A percentile compares a stretch with the other conserved stretches of the same genome.
phyloP scores from a whole-genome alignment of 305 asterid genomes.

The Coffea humblotiana region DNA sequence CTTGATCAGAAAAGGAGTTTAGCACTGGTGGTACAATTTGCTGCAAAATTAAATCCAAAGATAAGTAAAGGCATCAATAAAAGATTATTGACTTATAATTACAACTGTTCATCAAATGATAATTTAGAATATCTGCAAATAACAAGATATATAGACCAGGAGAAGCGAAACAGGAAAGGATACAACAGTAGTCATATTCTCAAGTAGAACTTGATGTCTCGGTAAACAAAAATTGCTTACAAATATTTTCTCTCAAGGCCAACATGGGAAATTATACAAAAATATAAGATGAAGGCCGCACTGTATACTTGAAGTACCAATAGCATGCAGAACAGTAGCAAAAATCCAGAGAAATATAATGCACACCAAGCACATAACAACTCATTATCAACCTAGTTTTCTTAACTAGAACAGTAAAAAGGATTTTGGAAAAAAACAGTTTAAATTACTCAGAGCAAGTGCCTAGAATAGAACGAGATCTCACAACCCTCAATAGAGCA shows the following conservation, averaged over 20 bases:
- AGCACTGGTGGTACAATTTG: conserved; percentile 96
- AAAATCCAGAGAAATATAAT: not conserved
- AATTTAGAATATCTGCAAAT: conserved; percentile 4
- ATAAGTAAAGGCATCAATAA: conserved; percentile 28
- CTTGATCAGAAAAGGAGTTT: conserved; percentile 90
- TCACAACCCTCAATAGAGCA: not conserved
- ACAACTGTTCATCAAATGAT: not conserved
- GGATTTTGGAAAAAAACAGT: not conserved
- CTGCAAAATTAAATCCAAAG: conserved; percentile 43
- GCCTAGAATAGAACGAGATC: not conserved
- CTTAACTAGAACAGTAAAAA: not conserved
- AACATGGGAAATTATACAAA: not conserved
- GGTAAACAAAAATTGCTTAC: not conserved
- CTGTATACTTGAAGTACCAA: not conserved
- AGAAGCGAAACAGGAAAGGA: not conserved
- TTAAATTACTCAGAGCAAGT: not conserved
- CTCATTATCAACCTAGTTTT: not conserved
- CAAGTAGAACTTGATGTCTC: not conserved
- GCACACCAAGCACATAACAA: not conserved
- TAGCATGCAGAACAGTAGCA: not conserved
- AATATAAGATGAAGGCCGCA: not conserved
- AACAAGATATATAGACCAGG: conserved; percentile 15
- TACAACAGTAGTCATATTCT: not conserved
- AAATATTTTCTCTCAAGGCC: not conserved
- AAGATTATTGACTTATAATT: not conserved